Base-by-base conservation (phyloP, 2,329 filamentous ascomycete species). In the Cladobotryum protrusum region DNA sequence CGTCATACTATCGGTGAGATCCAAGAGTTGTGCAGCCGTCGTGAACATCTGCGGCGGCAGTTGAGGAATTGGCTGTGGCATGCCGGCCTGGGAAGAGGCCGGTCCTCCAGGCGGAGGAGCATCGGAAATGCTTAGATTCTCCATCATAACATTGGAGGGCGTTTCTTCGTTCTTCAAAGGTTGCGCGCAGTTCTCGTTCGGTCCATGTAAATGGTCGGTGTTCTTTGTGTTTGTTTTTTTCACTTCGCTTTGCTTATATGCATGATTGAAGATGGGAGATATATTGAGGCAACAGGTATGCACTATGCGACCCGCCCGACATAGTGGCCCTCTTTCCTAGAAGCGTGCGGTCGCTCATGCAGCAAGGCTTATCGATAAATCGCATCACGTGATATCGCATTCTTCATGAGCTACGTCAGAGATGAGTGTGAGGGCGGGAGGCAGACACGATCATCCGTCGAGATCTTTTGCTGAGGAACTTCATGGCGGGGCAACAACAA, bases 11-110 rank as follows among this genome's bases (percentile, higher is more conserved):
- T 99, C 93, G 61, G 93, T 97, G 63, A 99, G 78, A 67, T 99
- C 93, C 52, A 99, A 76, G 52, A 99, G 76, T 74, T 97, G 93
- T 48, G 93, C 91, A 32, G 93, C 93, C 32, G 93, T 99, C 15
- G 93, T 95, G 73, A 99, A 99, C 86, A 97, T 96, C 75, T 99
- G 92, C 52, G 91, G 91, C 13, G 88, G 88, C 36, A 92, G 74
- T 69, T 89, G 86, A 56, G 76, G 70, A 43, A 75, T 72, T 49
- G 73, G 68, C 45, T 81, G 78, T 29, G 70, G 72, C 19, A 52
- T 49, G 56, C 61, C 33, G 14, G 17, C 15, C 36, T 47, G 45
- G 20, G 63, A 61, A 50, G 56, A 52, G 43, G 57, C 51, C 55
- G 57, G 53, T 52, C 65, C 67, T 56, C 67, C 69, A 50, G 67